Evolutionary conservation across 1,284 basidiomycete genomes (phyloP), one percentile per base, ranked within the genome.

Genomic region (Ceratobasidium sp.): DNA sequence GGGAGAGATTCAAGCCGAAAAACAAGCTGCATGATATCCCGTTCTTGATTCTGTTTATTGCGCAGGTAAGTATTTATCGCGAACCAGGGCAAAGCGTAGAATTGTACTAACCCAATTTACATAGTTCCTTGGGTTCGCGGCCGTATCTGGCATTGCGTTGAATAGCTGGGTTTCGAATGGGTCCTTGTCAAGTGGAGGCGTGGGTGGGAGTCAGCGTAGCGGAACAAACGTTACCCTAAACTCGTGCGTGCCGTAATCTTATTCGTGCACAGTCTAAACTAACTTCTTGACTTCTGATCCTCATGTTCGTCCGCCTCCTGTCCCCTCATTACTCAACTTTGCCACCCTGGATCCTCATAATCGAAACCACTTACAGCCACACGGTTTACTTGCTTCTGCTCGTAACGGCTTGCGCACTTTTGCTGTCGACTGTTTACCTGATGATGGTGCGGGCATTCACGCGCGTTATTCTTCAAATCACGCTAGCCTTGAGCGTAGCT

Each of bases 381-480:
- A 85, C 88, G 0, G 83, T 86, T 8, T 90, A 91, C 78, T 85
- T 95, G 42, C 84, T 94, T 51, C 83, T 91, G 51, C 80, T 91
- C 56, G 85, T 88, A 69, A 86, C 86, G 14, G 90, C 83, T 6
- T 83, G 87, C 28, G 88, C 86, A 2, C 79, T 91, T 18, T 78
- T 88, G 16, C 84, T 90, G 11, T 78, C 80, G 1, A 67, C 78
- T 49, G 44, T 81, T 63, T 82, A 86, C 76, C 81, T 87, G 60
- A 78, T 86, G 67, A 81, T 94, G 74, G 86, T 90, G 8, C 87
- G 92, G 48, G 81, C 84, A 1, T 94, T 94, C 80, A 95, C 94
- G 63, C 88, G 84, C 75, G 79, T 86, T 25, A 91, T 95, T 77
- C 91, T 94, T 86, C 91, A 94, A 77, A 85, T 94, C 62, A 91